Evolutionary conservation across 176 grass and related monocot genomes (phyloP).

Genomic region (sorghum (Sorghum bicolor)): Sorghum_bicolor_NCBIv3 NC_012871.2:76514501-76515000

Average conservation of each 20-base stretch:
- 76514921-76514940: conserved; percentile 75
- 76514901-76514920: conserved; percentile 25
- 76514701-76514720: conserved; percentile 8
- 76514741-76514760: conserved; percentile 85
- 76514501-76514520: no score
- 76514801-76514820: conserved; percentile 93
- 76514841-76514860: neutral
- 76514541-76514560: no score
- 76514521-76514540: no score
- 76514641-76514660: no score
- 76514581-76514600: no score
- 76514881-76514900: conserved; percentile 4
- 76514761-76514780: conserved; percentile 83
- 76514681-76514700: neutral
- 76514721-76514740: conserved; percentile 74
- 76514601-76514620: no score
- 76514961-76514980: conserved; percentile 78
- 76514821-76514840: conserved; percentile 79
- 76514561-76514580: no score
- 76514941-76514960: conserved; percentile 92
- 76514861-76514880: conserved; percentile 1
- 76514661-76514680: no score
- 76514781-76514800: conserved; percentile 90
- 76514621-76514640: no score
- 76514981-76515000: conserved; percentile 81